Evolutionary conservation across 108 stramenopile genomes (phyloP).

Genomic region (Nitzschia sp.): DNA sequence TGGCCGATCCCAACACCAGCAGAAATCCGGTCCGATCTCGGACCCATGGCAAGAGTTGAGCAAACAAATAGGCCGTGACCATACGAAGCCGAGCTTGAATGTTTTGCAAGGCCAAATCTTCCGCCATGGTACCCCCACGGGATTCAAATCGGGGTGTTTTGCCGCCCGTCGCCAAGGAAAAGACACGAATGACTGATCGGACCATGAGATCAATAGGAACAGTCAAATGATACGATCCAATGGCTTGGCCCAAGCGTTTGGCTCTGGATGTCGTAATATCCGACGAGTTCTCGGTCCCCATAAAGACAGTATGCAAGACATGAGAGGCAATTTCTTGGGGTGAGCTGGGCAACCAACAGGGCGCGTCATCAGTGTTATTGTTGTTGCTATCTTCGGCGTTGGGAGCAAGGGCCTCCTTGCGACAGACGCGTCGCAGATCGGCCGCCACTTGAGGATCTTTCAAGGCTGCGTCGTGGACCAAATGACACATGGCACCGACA

Average conservation of each 20-base stretch:
- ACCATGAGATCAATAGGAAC: slow-evolving; percentile 93
- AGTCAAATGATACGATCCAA: slow-evolving; percentile 91
- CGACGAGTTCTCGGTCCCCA: slow-evolving; percentile 95
- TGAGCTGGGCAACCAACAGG: slow-evolving; percentile 67
- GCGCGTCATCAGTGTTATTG: slow-evolving; percentile 18
- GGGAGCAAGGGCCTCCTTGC: too few relatives aligned
- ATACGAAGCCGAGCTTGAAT: slow-evolving; percentile 98
- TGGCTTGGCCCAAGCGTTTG: slow-evolving; percentile 76
- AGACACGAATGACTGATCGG: slow-evolving; percentile 81
- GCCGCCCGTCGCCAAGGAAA: slow-evolving; percentile 77
- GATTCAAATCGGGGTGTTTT: slow-evolving; percentile 79
- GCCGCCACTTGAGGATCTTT: slow-evolving; percentile 53
- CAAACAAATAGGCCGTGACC: slow-evolving; percentile 96
- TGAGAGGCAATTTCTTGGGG: slow-evolving; percentile 84
- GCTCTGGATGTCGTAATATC: slow-evolving; percentile 80
- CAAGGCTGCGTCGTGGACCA: slow-evolving; percentile 74
- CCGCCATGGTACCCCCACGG: slow-evolving; percentile 81
- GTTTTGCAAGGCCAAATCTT: slow-evolving; percentile 98
- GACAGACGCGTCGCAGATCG: slow-evolving; percentile 70
- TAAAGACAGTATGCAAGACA: slow-evolving; percentile 93
- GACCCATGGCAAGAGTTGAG: slow-evolving; percentile 97
- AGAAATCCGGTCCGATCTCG: slow-evolving; percentile 88
- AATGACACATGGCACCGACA: slow-evolving; percentile 94
- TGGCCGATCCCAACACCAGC: slow-evolving; percentile 95
- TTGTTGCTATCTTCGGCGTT: slow-evolving; percentile 20